Percentiles rank a stretch among this genome's conserved stretches.
Conservation (phyloP, 2,329 filamentous ascomycete genomes). For the Exserohilum rostratum region DNA sequence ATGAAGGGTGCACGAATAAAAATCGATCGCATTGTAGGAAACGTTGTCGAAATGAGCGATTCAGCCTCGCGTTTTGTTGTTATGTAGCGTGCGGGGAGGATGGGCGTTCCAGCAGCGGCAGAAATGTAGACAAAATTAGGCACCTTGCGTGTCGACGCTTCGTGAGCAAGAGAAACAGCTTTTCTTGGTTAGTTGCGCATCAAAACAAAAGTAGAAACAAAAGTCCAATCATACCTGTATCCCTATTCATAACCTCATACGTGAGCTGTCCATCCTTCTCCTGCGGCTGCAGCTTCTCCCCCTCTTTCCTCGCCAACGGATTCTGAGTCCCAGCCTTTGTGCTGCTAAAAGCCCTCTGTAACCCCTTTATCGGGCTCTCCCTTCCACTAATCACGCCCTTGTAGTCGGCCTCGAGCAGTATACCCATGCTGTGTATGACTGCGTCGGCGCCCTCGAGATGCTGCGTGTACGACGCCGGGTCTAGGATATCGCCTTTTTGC, state of each 20-base stretch:
- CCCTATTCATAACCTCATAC: constrained; percentile 97
- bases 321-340: constrained; percentile 68
- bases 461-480: constrained; percentile 77
- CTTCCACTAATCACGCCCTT: constrained; percentile 86
- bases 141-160: constrained; percentile 69
- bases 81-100: constrained; percentile 86
- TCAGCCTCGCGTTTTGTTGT: constrained; percentile 92
- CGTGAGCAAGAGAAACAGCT: constrained; percentile 81
- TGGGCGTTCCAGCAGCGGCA: constrained; percentile 81
- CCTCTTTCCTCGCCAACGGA: constrained; percentile 68
- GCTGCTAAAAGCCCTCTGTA: constrained; percentile 77
- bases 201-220: neutral
- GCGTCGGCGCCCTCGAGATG: constrained; percentile 79
- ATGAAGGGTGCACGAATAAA: constrained; percentile 88
- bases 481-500: constrained; percentile 86
- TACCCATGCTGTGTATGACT: constrained; percentile 94
- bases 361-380: constrained; percentile 78
- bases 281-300: constrained; percentile 65
- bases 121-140: constrained; percentile 85
- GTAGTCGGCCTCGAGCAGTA: constrained; percentile 96
- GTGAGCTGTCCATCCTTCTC: constrained; percentile 79
- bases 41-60: constrained; percentile 71
- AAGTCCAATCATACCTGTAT: constrained; percentile 58
- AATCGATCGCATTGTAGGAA: constrained; percentile 76
- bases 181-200: neutral